Evolutionary conservation across 1,284 basidiomycete species (phyloP).

Genomic region (Microbotryomycetes sp.): DNA sequence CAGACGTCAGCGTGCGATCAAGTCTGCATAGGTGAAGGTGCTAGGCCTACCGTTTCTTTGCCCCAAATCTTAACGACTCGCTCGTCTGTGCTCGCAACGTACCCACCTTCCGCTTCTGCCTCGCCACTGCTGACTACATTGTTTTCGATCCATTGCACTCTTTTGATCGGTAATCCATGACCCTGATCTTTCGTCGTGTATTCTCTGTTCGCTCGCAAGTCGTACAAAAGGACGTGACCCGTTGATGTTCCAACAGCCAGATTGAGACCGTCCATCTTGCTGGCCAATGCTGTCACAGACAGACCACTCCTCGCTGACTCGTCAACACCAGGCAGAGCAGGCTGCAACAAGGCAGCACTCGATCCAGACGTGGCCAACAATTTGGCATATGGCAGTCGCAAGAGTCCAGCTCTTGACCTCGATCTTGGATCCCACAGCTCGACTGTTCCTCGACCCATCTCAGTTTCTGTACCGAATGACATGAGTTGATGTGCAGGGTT

Average conservation of each 20-base stretch:
- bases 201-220: constrained; percentile 75
- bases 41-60: constrained; percentile 61
- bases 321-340: constrained; percentile 48
- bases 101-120: constrained; percentile 58
- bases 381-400: constrained; percentile 65
- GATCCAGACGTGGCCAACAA: constrained; percentile 48
- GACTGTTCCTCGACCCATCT: constrained; percentile 56
- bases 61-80: constrained; percentile 97
- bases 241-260: constrained; percentile 91
- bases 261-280: constrained; percentile 78
- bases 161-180: constrained; percentile 85
- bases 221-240: constrained; percentile 90
- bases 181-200: constrained; percentile 94
- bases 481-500: constrained; percentile 90
- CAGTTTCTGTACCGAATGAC: constrained; percentile 74
- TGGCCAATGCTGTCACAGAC: constrained; percentile 76
- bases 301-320: constrained; percentile 44
- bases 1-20: neutral
- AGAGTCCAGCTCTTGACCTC: constrained; percentile 62
- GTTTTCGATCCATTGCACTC: constrained; percentile 83
- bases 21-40: neutral
- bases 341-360: constrained; percentile 36
- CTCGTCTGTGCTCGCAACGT: constrained; percentile 81
- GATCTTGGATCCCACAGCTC: constrained; percentile 96
- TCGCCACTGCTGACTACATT: constrained; percentile 55